These are phyloP conservation scores for Huntiella savannae DNA, from an alignment of 2,329 filamentous ascomycete genomes.

Conservation along the genomic window DNA sequence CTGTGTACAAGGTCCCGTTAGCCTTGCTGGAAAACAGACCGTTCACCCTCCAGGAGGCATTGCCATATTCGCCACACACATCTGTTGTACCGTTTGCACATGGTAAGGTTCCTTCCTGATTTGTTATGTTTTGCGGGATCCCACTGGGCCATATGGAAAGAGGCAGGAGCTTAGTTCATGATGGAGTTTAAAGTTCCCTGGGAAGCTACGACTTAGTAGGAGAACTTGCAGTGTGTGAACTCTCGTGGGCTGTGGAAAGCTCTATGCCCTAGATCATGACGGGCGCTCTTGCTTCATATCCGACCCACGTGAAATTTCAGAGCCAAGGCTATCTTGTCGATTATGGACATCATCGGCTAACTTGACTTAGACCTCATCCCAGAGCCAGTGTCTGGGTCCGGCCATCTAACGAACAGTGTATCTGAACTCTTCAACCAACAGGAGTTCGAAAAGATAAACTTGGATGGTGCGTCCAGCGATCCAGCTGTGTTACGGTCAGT, in stretches of 20 bases:
- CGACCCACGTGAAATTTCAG: too few relatives aligned
- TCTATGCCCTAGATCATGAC: background rate
- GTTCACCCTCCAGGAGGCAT: conserved; percentile 51
- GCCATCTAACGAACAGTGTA: conserved; percentile 31
- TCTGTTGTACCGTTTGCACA: conserved; percentile 63
- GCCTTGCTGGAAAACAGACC: conserved; percentile 19
- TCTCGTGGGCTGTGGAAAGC: too few relatives aligned
- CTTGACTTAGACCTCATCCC: conserved; percentile 39
- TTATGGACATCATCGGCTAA: too few relatives aligned
- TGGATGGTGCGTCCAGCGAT: conserved; percentile 38
- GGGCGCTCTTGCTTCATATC: background rate
- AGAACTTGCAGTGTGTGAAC: too few relatives aligned
- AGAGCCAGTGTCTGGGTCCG: conserved; percentile 40
- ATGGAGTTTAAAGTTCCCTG: background rate
- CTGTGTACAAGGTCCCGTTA: conserved; percentile 7
- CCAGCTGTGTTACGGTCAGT: conserved; percentile 43
- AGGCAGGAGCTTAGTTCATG: too few relatives aligned
- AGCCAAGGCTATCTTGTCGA: too few relatives aligned
- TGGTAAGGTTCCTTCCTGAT: conserved; percentile 26
- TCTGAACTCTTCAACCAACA: conserved; percentile 30
- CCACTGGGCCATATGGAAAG: too few relatives aligned
- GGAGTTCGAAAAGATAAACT: conserved; percentile 50
- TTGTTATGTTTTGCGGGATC: too few relatives aligned
- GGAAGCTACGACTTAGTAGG: background rate
- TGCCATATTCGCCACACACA: conserved; percentile 67